phyloP scores from a whole-genome alignment of 768 basidiomycete species.

The Chalciporus piperatus region DNA sequence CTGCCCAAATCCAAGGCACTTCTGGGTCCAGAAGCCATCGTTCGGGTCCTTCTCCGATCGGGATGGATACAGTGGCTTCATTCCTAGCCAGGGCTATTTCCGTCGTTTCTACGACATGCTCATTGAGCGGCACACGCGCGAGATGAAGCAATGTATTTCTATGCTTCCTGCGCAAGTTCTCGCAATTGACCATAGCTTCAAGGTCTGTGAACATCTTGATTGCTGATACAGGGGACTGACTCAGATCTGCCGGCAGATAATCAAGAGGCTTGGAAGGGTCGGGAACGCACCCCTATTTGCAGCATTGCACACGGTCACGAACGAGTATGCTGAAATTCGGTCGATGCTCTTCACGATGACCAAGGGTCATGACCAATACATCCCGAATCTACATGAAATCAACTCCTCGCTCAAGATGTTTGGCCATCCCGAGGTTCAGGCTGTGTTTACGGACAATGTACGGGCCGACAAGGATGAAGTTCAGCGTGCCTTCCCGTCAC shows the following conservation, averaged over 20 bases:
- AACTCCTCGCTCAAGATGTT: constrained; percentile 24
- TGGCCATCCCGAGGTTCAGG: constrained; percentile 24
- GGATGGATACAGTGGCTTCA: constrained; percentile 19
- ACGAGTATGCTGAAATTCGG: constrained; percentile 28
- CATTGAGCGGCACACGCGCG: constrained; percentile 16
- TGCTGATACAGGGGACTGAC: background rate
- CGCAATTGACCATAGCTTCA: constrained; percentile 28
- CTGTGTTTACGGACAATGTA: constrained; percentile 33
- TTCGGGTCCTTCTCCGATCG: constrained; percentile 1
- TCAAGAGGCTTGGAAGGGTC: constrained; percentile 26
- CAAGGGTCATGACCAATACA: constrained; percentile 33
- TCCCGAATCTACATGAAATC: constrained; percentile 22
- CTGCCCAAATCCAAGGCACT: background rate
- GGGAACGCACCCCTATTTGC: constrained; percentile 26
- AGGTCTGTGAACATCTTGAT: constrained; percentile 7
- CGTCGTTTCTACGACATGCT: constrained; percentile 24
- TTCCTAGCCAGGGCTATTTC: constrained; percentile 22
- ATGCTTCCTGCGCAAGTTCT: constrained; percentile 19
- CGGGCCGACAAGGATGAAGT: constrained; percentile 22
- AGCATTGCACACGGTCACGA: constrained; percentile 26
- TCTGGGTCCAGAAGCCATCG: constrained; percentile 1
- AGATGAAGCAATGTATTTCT: constrained; percentile 26
- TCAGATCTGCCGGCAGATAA: constrained; percentile 15
- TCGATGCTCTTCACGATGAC: constrained; percentile 26
- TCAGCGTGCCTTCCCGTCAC: constrained; percentile 18